These are phyloP conservation scores for Yamadazyma friedrichii DNA, from an alignment of 1,139 yeast species.

Conservation along the genomic window DNA sequence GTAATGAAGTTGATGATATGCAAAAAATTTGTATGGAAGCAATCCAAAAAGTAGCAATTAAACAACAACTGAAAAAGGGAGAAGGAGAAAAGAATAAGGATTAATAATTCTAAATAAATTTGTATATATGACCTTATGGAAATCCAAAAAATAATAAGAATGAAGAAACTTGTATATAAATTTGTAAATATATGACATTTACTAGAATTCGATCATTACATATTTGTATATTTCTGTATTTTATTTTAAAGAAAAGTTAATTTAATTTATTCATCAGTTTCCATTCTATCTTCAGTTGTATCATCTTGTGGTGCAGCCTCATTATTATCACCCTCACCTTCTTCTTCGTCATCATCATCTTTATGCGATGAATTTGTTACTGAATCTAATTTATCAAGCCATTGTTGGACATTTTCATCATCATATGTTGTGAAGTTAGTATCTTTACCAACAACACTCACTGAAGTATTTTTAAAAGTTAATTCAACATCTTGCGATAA, in stretches of 20 bases:
- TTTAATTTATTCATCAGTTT: slow-evolving; percentile 43
- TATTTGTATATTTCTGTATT: not conserved
- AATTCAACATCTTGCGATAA: slow-evolving; percentile 92
- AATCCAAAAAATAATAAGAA: slow-evolving; percentile 1
- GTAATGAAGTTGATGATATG: slow-evolving; percentile 46
- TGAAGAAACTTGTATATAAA: not conserved
- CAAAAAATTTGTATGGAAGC: slow-evolving; percentile 52
- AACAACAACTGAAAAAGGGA: slow-evolving; percentile 27
- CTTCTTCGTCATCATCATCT: slow-evolving; percentile 34
- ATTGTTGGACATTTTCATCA: slow-evolving; percentile 79
- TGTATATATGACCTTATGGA: slow-evolving; percentile 5
- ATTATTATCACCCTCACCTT: slow-evolving; percentile 27
- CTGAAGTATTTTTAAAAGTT: slow-evolving; percentile 79
- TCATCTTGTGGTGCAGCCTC: slow-evolving; percentile 18
- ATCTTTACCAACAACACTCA: slow-evolving; percentile 86
- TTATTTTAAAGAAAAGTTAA: not conserved
- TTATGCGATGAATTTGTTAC: slow-evolving; percentile 52
- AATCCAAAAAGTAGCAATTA: slow-evolving; percentile 51
- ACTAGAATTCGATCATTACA: not conserved
- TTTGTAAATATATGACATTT: slow-evolving; percentile 2
- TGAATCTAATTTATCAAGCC: slow-evolving; percentile 69
- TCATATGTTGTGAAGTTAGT: slow-evolving; percentile 74
- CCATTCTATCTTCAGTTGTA: slow-evolving; percentile 50
- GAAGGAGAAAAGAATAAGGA: slow-evolving; percentile 10
- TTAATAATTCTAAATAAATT: slow-evolving; percentile 6